A percentile compares a stretch with the other conserved stretches of the same genome.
phyloP scores from a whole-genome alignment of 2,329 filamentous ascomycete species.

The Penicillium sp. region DNA sequence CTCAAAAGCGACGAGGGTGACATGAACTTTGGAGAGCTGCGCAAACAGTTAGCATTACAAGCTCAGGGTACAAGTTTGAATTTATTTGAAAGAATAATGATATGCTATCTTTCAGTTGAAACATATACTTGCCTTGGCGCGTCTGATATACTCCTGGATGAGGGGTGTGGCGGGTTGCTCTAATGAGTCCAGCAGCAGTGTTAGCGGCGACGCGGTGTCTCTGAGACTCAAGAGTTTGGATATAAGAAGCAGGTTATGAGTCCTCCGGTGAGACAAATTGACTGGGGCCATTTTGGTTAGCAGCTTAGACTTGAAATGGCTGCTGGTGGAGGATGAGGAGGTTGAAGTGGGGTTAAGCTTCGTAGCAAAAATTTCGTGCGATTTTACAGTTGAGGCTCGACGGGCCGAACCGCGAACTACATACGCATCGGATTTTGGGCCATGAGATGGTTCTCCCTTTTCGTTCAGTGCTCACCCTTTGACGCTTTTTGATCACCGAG shows the following conservation, averaged over 20 bases:
- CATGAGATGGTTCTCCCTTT: neutral
- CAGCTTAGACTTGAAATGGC: neutral
- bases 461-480: neutral
- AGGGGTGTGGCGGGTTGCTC: conserved; percentile 76
- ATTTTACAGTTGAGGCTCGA: conserved; percentile 33
- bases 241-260: conserved; percentile 80
- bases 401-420: conserved; percentile 30
- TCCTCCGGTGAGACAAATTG: conserved; percentile 64
- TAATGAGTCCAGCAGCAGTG: conserved; percentile 78
- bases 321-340: conserved; percentile 6
- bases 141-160: conserved; percentile 69
- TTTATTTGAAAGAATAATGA: neutral
- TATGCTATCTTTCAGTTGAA: too few species aligned
- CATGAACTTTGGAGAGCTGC: conserved; percentile 60
- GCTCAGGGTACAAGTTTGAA: neutral
- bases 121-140: conserved; percentile 60
- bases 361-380: conserved; percentile 31
- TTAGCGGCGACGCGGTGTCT: conserved; percentile 81
- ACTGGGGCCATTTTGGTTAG: conserved; percentile 34
- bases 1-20: conserved; percentile 77
- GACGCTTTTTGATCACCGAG: too few species aligned
- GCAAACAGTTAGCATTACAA: conserved; percentile 8
- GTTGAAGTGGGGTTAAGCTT: conserved; percentile 21
- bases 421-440: neutral
- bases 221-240: conserved; percentile 78